phyloP scores from a whole-genome alignment of 768 basidiomycete species.

The Phylloporus scabripes region DNA sequence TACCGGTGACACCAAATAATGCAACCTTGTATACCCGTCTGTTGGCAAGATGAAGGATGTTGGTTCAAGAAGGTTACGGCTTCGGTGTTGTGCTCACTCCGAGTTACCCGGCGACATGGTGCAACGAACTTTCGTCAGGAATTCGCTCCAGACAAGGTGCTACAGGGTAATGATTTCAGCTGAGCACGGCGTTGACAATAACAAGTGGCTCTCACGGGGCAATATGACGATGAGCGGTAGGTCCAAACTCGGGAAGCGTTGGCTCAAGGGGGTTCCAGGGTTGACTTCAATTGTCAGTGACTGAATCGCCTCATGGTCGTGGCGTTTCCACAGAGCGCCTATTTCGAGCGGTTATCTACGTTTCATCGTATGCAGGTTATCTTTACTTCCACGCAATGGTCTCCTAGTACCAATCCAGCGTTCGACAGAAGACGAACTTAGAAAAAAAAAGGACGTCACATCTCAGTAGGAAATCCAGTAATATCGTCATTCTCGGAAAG shows the following conservation, averaged over 20 bases:
- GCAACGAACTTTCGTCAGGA: background rate
- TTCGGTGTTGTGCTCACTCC: slow-evolving; percentile 13
- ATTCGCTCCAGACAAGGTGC: background rate
- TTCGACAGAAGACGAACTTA: too few relatives aligned
- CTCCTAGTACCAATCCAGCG: background rate
- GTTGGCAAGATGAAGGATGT: slow-evolving; percentile 1
- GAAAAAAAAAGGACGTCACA: too few relatives aligned
- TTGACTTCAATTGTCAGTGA: too few relatives aligned
- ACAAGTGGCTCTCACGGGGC: slow-evolving; percentile 4
- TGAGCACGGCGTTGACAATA: background rate
- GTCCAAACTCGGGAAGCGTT: background rate
- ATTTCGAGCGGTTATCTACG: slow-evolving; percentile 11
- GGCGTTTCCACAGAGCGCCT: slow-evolving; percentile 6
- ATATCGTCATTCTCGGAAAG: slow-evolving; percentile 28
- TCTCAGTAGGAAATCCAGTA: slow-evolving; percentile 5
- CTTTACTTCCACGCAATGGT: background rate
- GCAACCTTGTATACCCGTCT: slow-evolving; percentile 23
- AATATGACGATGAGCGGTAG: background rate
- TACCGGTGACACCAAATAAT: slow-evolving; percentile 26
- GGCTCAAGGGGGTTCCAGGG: background rate
- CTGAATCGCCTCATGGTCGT: slow-evolving; percentile 12
- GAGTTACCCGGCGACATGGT: slow-evolving; percentile 9
- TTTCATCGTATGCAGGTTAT: background rate
- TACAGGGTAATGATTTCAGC: background rate
- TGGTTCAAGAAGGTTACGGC: background rate